Evolutionary conservation across 2,329 filamentous ascomycete species (phyloP).

Genomic region (Atkinsonella hypoxylon): DNA sequence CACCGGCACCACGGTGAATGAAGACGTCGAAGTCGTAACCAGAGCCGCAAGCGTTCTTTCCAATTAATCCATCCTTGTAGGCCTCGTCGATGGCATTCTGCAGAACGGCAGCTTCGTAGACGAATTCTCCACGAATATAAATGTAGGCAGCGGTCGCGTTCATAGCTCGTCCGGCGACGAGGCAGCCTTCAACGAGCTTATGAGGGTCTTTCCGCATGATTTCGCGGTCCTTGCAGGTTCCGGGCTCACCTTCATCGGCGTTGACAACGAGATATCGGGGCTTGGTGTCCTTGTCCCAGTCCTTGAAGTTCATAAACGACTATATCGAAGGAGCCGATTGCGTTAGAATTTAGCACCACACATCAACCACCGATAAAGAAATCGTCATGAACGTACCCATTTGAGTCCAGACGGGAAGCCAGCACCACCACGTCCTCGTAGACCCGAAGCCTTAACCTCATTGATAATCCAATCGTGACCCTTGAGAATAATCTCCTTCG

Average conservation of each 20-base stretch:
- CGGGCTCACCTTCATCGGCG: slow-evolving; percentile 95
- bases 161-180: slow-evolving; percentile 94
- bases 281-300: slow-evolving; percentile 96
- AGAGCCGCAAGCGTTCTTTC: slow-evolving; percentile 94
- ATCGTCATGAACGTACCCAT: slow-evolving; percentile 60
- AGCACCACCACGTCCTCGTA: slow-evolving; percentile 91
- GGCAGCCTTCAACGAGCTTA: slow-evolving; percentile 95
- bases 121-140: slow-evolving; percentile 98
- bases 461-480: slow-evolving; percentile 98
- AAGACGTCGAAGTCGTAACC: slow-evolving; percentile 98
- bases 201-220: slow-evolving; percentile 99
- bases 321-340: slow-evolving; percentile 22
- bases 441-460: slow-evolving; percentile 91
- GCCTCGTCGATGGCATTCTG: slow-evolving; percentile 96
- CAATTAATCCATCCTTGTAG: slow-evolving; percentile 86
- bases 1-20: slow-evolving; percentile 91
- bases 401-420: slow-evolving; percentile 97
- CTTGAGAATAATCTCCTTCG: slow-evolving; percentile 95
- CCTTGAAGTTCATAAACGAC: slow-evolving; percentile 99
- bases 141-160: slow-evolving; percentile 98
- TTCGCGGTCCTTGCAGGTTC: slow-evolving; percentile 98
- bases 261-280: slow-evolving; percentile 97
- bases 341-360: not conserved
- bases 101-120: slow-evolving; percentile 85
- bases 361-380: not conserved